These are phyloP conservation scores for Umbilicus rupestris DNA, from an alignment of 164 flowering plant genomes.

Conservation along the genomic window DNA sequence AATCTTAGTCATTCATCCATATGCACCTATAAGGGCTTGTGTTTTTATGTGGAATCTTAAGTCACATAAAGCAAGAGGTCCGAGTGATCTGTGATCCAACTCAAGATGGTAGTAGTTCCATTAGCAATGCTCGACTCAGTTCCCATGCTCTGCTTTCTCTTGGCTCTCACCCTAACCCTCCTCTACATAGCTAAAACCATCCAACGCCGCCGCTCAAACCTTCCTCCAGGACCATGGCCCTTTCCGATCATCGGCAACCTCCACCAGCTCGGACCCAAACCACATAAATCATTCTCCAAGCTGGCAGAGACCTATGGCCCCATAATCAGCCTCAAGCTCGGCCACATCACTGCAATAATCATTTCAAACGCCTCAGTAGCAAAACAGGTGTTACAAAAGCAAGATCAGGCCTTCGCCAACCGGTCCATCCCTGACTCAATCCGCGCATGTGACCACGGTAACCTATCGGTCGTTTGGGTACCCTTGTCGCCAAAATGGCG, in stretches of 20 bases:
- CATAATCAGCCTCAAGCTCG: slow-evolving; percentile 20
- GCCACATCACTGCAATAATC: slow-evolving; percentile 19
- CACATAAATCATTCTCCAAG: slow-evolving; percentile 10
- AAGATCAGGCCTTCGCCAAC: slow-evolving; percentile 19
- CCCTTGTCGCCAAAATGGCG: slow-evolving; percentile 20
- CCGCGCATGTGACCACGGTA: slow-evolving; percentile 14
- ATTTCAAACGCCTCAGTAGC: slow-evolving; percentile 20
- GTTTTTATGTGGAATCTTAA: no score
- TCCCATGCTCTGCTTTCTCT: not conserved
- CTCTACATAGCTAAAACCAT: not conserved
- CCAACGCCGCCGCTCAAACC: not conserved
- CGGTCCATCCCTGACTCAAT: slow-evolving; percentile 15
- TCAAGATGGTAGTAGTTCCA: no score
- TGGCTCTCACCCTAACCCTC: not conserved
- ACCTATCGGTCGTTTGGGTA: slow-evolving; percentile 13
- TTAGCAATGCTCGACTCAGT: no score
- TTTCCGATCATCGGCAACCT: slow-evolving; percentile 9
- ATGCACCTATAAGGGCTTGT: no score
- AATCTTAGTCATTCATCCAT: no score
- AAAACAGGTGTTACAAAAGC: slow-evolving; percentile 24
- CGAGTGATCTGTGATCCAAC: no score
- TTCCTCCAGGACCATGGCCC: slow-evolving; percentile 7
- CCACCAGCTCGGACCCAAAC: slow-evolving; percentile 8
- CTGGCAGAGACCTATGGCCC: slow-evolving; percentile 18
- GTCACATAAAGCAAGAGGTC: no score